Evolutionary conservation across 805 yeast genomes (phyloP).

Genomic region (Ogataea ramenticola): DNA sequence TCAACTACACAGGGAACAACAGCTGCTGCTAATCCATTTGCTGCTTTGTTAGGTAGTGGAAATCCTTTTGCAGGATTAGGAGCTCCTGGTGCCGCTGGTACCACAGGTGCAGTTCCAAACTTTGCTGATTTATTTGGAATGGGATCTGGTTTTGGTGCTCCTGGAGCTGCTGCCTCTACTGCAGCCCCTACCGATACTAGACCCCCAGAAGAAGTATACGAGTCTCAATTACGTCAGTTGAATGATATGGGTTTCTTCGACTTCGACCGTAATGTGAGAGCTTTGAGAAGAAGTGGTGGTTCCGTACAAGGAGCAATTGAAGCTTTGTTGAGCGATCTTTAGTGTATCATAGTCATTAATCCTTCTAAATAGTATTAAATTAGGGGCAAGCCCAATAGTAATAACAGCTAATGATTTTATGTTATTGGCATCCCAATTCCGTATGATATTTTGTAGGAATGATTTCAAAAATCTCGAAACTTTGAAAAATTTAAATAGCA

Average conservation of each 20-base stretch:
- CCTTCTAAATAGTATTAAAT: too few relatives aligned
- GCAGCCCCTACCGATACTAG: conserved; percentile 57
- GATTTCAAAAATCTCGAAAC: too few relatives aligned
- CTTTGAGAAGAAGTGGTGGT: conserved; percentile 93
- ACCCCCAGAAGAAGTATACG: conserved; percentile 78
- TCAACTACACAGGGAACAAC: conserved; percentile 1
- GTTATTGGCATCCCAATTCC: too few relatives aligned
- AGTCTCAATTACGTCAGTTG: conserved; percentile 61
- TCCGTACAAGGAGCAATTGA: conserved; percentile 96
- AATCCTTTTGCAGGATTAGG: conserved; percentile 33
- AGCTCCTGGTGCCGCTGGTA: conserved; percentile 14
- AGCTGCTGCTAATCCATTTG: conserved; percentile 39
- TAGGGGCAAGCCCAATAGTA: too few relatives aligned
- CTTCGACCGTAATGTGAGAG: conserved; percentile 85
- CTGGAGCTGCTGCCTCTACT: conserved; percentile 45
- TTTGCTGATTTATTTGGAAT: conserved; percentile 39
- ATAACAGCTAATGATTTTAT: too few relatives aligned
- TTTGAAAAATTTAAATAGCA: too few relatives aligned
- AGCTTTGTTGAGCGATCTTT: conserved; percentile 57
- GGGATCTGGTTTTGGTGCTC: conserved; percentile 61
- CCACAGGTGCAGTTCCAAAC: conserved; percentile 29
- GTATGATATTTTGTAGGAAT: too few relatives aligned
- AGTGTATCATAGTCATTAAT: not conserved
- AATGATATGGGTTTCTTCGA: conserved; percentile 87
- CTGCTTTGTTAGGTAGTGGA: conserved; percentile 30